Evolutionary conservation across 129 eudicot species (phyloP).

Genomic region (Logfia minima): DNA sequence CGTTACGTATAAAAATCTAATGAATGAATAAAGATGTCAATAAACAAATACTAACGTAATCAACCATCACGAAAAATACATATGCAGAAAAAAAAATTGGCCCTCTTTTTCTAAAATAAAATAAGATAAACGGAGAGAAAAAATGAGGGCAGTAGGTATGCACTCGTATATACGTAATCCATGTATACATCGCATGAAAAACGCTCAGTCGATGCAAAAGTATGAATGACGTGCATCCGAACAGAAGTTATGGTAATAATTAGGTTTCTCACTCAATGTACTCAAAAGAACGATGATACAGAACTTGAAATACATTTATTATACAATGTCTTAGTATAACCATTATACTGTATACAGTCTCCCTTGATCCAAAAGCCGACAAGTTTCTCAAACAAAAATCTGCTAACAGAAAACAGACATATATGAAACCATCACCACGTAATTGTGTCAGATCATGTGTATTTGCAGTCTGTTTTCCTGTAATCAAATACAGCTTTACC

Average conservation of each 20-base stretch:
- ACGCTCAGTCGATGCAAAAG: conserved; percentile 12
- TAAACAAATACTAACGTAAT: too few relatives aligned
- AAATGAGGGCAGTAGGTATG: not conserved
- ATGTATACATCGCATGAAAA: conserved; percentile 21
- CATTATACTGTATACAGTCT: conserved; percentile 26
- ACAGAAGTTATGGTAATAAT: conserved; percentile 7
- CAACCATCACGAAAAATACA: too few relatives aligned
- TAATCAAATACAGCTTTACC: not conserved
- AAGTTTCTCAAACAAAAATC: conserved; percentile 30
- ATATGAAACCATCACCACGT: not conserved
- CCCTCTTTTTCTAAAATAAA: not conserved
- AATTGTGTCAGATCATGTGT: not conserved
- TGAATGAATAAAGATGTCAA: too few relatives aligned
- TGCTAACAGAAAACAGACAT: conserved; percentile 3
- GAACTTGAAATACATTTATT: conserved; percentile 23
- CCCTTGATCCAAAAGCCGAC: conserved; percentile 24
- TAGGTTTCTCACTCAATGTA: conserved; percentile 28
- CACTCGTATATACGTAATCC: conserved; percentile 8
- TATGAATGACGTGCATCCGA: conserved; percentile 1
- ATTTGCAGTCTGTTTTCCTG: conserved; percentile 18
- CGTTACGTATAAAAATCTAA: too few relatives aligned
- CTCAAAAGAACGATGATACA: conserved; percentile 28
- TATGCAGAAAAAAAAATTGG: too few relatives aligned
- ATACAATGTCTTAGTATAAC: conserved; percentile 24
- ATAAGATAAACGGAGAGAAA: not conserved